A percentile compares a stretch with the other conserved stretches of the same genome.
phyloP scores from a whole-genome alignment of 2,329 filamentous ascomycete species.

The Exophiala lecanii-corni region DNA sequence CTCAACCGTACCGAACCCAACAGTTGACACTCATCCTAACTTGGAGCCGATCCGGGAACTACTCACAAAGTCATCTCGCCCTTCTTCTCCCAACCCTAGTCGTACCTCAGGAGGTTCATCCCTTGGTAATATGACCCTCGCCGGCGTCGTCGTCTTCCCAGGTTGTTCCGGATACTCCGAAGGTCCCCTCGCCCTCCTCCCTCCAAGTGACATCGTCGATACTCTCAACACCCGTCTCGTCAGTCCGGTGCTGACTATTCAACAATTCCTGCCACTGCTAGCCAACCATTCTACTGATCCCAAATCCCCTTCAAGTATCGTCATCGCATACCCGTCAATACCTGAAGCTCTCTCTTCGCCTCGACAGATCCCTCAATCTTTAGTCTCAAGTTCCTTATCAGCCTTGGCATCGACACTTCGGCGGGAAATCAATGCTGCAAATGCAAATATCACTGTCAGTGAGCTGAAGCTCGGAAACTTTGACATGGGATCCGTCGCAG shows the following conservation, averaged over 20 bases:
- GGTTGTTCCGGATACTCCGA: conserved; percentile 71
- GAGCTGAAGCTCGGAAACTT: conserved; percentile 90
- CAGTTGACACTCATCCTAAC: conserved; percentile 26
- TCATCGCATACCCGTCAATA: conserved; percentile 42
- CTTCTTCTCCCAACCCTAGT: conserved; percentile 15
- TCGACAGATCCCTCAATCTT: conserved; percentile 68
- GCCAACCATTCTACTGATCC: conserved; percentile 54
- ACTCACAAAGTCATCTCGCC: conserved; percentile 16
- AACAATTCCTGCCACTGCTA: conserved; percentile 80
- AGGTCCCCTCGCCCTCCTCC: conserved; percentile 78
- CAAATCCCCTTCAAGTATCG: conserved; percentile 33
- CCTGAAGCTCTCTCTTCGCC: conserved; percentile 41
- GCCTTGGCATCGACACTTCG: conserved; percentile 78
- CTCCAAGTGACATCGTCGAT: conserved; percentile 78
- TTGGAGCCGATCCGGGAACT: conserved; percentile 26
- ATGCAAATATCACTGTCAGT: conserved; percentile 64
- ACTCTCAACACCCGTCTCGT: conserved; percentile 89
- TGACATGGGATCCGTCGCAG: conserved; percentile 71
- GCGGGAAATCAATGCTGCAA: conserved; percentile 70
- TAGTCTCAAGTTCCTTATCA: conserved; percentile 78
- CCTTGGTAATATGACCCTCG: conserved; percentile 50
- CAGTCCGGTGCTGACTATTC: conserved; percentile 80
- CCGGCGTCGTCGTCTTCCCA: conserved; percentile 78
- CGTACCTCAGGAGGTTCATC: conserved; percentile 12
- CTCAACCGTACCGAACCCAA: conserved; percentile 42